A percentile compares a stretch with the other conserved stretches of the same genome.
These are phyloP conservation scores for Lichtheimia ornata DNA, from an alignment of 371 early-diverging fungal genomes.

Conservation along the genomic window DNA sequence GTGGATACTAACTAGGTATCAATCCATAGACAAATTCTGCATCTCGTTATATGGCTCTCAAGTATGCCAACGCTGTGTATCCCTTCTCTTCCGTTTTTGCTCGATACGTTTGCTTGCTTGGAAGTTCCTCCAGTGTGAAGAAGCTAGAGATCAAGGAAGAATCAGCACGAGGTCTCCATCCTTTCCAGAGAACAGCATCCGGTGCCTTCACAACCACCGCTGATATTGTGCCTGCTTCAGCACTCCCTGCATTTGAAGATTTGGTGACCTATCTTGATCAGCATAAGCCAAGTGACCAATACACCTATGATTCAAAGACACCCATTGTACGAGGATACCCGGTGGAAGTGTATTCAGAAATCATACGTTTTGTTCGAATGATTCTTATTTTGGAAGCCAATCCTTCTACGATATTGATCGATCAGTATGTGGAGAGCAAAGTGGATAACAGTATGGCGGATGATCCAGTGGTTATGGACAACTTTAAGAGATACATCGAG, in stretches of 20 bases:
- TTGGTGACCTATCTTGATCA: conserved; percentile 43
- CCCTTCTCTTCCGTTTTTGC: conserved; percentile 74
- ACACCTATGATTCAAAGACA: conserved; percentile 33
- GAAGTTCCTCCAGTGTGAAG: conserved; percentile 54
- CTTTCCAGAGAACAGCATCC: conserved; percentile 35
- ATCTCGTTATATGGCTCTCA: conserved; percentile 61
- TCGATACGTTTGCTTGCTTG: conserved; percentile 77
- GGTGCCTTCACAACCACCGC: conserved; percentile 20
- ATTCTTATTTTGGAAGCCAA: conserved; percentile 60
- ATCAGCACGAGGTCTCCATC: conserved; percentile 56
- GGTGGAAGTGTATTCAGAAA: conserved; percentile 60
- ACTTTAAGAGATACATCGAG: conserved; percentile 36
- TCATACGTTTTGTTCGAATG: conserved; percentile 56
- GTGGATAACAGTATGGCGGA: conserved; percentile 57
- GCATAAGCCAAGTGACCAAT: conserved; percentile 38
- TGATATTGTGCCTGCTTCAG: conserved; percentile 33
- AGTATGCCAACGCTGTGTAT: conserved; percentile 75
- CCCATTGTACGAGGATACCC: conserved; percentile 52
- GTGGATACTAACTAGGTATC: neutral
- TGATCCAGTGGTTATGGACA: conserved; percentile 42
- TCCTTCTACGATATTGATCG: conserved; percentile 48
- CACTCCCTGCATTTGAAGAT: conserved; percentile 51
- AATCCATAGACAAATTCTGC: conserved; percentile 31
- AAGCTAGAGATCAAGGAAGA: conserved; percentile 82
- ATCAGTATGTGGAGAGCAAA: conserved; percentile 55